These are phyloP conservation scores for Leccinum sublutescens DNA, from an alignment of 768 basidiomycete species.

Conservation along the genomic window DNA sequence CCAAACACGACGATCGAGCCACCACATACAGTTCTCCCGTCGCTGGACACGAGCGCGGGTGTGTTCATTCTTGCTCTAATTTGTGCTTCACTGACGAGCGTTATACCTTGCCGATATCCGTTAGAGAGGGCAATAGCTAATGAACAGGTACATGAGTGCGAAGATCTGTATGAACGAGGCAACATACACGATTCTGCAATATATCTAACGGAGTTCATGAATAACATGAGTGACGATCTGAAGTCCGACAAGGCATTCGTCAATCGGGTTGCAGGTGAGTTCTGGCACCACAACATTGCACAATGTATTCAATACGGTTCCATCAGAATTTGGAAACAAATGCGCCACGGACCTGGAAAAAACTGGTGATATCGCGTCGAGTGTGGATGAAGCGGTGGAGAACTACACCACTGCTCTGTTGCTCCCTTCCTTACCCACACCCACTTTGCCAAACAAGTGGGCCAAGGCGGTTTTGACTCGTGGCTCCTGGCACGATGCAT, in stretches of 20 bases:
- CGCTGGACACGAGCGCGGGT: too few relatives aligned
- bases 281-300: neutral
- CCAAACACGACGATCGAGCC: too few relatives aligned
- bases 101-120: neutral
- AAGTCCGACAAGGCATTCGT: neutral
- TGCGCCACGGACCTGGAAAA: neutral
- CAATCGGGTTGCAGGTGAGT: neutral
- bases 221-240: neutral
- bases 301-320: neutral
- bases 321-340: neutral
- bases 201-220: neutral
- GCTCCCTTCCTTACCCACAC: neutral
- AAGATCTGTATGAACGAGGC: neutral
- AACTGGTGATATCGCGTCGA: neutral
- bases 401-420: neutral
- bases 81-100: too few relatives aligned
- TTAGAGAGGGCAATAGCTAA: neutral
- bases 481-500: neutral
- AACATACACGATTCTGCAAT: neutral
- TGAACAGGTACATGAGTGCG: neutral
- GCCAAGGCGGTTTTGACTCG: neutral
- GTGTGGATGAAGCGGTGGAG: neutral
- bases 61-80: too few relatives aligned
- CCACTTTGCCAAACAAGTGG: neutral
- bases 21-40: too few relatives aligned